Percentiles rank a stretch among this genome's conserved stretches.
phyloP scores from a whole-genome alignment of 2,329 filamentous ascomycete genomes.

The Pyrenophora teres region DNA sequence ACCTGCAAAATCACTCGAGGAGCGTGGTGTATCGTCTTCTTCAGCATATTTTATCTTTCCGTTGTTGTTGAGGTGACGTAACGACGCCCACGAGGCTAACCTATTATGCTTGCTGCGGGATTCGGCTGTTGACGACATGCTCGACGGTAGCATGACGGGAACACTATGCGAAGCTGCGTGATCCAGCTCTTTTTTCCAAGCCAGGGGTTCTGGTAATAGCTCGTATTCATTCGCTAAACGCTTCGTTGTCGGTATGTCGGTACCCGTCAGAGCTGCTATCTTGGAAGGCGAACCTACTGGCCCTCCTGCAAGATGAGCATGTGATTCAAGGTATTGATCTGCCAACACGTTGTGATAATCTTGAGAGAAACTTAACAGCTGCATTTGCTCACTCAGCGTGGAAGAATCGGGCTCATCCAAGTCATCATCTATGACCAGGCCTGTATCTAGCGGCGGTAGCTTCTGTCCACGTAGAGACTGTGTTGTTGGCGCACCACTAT shows the following conservation, averaged over 20 bases:
- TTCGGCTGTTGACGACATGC: neutral
- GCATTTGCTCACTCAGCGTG: constrained; percentile 26
- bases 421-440: constrained; percentile 18
- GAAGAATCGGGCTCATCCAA: constrained; percentile 8
- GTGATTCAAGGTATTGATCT: constrained; percentile 30
- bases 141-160: neutral
- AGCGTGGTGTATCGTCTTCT: neutral
- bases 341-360: constrained; percentile 38
- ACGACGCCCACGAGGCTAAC: constrained; percentile 23
- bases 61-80: constrained; percentile 12
- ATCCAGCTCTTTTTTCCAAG: constrained; percentile 25
- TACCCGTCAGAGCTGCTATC: neutral
- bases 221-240: neutral
- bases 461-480: constrained; percentile 17
- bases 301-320: neutral
- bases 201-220: constrained; percentile 16
- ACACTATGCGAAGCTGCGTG: neutral
- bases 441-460: constrained; percentile 17
- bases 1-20: neutral
- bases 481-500: neutral
- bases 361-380: constrained; percentile 34
- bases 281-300: too few species aligned
- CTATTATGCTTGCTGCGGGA: constrained; percentile 14
- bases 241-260: neutral
- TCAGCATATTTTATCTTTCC: neutral